These are phyloP conservation scores for Pezicula radicicola DNA, from an alignment of 2,329 filamentous ascomycete species.

Conservation along the genomic window DNA sequence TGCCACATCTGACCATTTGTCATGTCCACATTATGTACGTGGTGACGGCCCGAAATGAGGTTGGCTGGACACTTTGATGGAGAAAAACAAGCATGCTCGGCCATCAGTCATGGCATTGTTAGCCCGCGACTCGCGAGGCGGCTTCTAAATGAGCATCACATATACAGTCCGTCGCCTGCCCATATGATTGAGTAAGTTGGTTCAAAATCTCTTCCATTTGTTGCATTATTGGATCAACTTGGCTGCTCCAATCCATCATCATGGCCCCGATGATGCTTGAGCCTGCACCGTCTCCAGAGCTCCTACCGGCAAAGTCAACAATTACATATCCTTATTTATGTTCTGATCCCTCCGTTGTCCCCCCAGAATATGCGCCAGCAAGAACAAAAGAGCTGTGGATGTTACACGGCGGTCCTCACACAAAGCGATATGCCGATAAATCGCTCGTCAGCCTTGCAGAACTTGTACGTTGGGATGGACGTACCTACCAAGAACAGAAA, in stretches of 20 bases:
- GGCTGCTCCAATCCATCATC: not conserved
- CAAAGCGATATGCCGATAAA: conserved; percentile 24
- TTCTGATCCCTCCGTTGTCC: conserved; percentile 24
- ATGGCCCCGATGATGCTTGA: conserved; percentile 19
- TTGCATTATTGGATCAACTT: not conserved
- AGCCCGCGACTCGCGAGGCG: too few relatives aligned
- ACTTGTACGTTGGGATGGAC: conserved; percentile 24
- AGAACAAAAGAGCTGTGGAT: conserved; percentile 26
- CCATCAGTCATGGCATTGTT: too few relatives aligned
- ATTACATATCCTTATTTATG: conserved; percentile 22
- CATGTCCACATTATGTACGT: too few relatives aligned
- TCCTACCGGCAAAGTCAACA: not conserved
- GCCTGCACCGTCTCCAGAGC: conserved; percentile 2
- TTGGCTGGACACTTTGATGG: too few relatives aligned
- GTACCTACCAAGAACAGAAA: conserved; percentile 18
- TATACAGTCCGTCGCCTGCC: too few relatives aligned
- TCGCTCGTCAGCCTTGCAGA: conserved; percentile 25
- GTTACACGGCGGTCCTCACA: conserved; percentile 28
- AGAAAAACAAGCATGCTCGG: too few relatives aligned
- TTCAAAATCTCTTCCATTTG: too few relatives aligned
- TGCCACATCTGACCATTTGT: too few relatives aligned
- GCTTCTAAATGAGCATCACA: too few relatives aligned
- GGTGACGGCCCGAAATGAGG: too few relatives aligned
- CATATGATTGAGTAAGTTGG: too few relatives aligned
- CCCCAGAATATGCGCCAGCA: conserved; percentile 18